A percentile compares a stretch with the other conserved stretches of the same genome.
Evolutionary conservation across 2,329 filamentous ascomycete species (phyloP).

Genomic region (Cladosporium sp.): DNA sequence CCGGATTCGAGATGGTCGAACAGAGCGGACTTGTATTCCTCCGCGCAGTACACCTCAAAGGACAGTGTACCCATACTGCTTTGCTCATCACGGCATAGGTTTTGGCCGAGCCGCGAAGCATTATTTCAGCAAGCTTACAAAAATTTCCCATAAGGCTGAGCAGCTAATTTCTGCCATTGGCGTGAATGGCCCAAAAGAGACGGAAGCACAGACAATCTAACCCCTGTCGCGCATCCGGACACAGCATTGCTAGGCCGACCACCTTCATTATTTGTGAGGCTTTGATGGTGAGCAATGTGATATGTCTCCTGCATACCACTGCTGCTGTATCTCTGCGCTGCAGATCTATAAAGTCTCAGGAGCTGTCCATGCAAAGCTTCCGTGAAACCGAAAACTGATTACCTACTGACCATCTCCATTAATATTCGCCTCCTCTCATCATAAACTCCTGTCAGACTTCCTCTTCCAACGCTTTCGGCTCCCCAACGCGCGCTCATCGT

Average conservation of each 20-base stretch:
- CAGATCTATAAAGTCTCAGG: conserved; percentile 11
- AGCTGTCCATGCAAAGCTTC: neutral
- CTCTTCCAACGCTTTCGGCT: conserved; percentile 18
- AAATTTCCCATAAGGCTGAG: conserved; percentile 6
- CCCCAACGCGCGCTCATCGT: conserved; percentile 14
- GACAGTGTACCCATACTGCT: neutral
- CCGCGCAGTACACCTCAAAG: neutral
- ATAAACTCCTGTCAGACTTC: neutral
- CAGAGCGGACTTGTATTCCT: neutral
- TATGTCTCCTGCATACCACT: conserved; percentile 18
- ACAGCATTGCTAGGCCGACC: conserved; percentile 14
- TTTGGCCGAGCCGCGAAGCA: neutral
- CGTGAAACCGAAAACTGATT: neutral
- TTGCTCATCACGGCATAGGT: neutral
- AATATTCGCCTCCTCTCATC: neutral
- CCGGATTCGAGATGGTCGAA: neutral
- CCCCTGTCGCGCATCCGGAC: conserved; percentile 9
- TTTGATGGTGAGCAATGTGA: conserved; percentile 1
- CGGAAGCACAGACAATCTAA: neutral
- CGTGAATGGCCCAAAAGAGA: neutral
- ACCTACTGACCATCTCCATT: neutral
- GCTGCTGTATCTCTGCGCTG: conserved; percentile 2
- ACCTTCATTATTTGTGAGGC: neutral
- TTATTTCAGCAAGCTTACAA: neutral
- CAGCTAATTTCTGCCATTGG: conserved; percentile 2